Conservation (phyloP, 441 rosid species). For the Euphorbia corollata region DNA sequence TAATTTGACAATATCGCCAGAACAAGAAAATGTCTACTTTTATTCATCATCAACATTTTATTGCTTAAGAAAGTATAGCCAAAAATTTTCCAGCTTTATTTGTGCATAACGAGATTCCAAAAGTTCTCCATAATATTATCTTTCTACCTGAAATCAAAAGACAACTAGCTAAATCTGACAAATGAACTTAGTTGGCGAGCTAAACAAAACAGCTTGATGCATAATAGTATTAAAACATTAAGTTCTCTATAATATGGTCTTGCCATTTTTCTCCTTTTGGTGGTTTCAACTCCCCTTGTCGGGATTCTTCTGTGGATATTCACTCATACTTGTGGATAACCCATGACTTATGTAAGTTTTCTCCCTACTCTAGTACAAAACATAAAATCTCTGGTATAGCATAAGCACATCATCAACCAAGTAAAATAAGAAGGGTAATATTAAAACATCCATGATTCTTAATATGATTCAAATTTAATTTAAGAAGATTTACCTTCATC, state of each 20-base stretch:
- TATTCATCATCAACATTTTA: background rate
- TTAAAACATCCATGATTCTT: background rate
- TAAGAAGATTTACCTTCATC: conserved; percentile 70
- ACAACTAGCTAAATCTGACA: background rate
- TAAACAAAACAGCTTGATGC: background rate
- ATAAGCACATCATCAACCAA: background rate
- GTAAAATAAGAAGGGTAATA: background rate
- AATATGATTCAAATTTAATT: conserved; percentile 16
- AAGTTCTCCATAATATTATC: background rate
- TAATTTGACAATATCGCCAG: background rate
- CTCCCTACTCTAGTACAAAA: background rate
- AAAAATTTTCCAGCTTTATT: background rate
- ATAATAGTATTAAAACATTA: background rate
- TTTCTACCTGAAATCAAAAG: background rate
- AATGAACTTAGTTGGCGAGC: background rate
- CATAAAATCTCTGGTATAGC: background rate
- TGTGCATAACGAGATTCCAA: background rate
- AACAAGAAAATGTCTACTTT: background rate
- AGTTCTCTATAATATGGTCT: background rate
- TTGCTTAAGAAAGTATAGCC: background rate
- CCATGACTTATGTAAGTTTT: background rate
- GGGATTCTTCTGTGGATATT: background rate
- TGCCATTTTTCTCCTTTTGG: background rate
- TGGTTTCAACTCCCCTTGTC: conserved; percentile 6
- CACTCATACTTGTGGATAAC: background rate